Base-by-base conservation (phyloP, 2,329 filamentous ascomycete genomes). In the Talaromyces sp. region DNA sequence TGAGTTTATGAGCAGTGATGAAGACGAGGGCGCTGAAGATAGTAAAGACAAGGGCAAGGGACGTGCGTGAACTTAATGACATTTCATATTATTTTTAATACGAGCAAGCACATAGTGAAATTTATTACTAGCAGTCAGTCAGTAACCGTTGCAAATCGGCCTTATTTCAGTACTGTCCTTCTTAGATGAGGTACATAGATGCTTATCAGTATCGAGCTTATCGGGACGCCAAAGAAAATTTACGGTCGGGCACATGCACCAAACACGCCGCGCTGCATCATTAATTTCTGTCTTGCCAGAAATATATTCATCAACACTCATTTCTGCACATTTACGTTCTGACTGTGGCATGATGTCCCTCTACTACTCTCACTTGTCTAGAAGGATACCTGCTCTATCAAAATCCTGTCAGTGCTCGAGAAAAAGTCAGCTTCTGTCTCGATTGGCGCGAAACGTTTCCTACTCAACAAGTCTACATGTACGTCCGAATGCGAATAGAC, bases 1-100 rank as follows among this genome's bases (percentile, higher is more conserved):
- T 66, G 79, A 82, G 60, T 78, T 80, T 52, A 78, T 79, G 73
- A 80, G 76, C 62, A 79, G 80, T 67, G 79, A 79, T 7, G 78
- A 80, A 15, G 73, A 73, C 65, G 50, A 47, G 56, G 54, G 45
- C 5, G 22, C 22, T 31, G 70, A 71, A 27, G 68, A 73, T 64
- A 39, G 67, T 9, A 72, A 74, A 63, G 70, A 69, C 31, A 79
- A 80, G 67, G 76, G 75, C 41, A 79, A 78, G 66, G 73, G 69
- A 22, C 75, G 69, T 45, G 74, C 70, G 47, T 76, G 67, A 68
- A 64, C 47, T 52, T 17, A 52, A n/a, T 9, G 41, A 10, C 17
- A 19, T 62, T 61, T 15, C 45, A 31, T n/a, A 61, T 39, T 9
- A n/a, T 6, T 45, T 45, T n/a, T 0, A 35, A 41, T 25, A 22